A percentile compares a stretch with the other conserved stretches of the same genome.
These are phyloP conservation scores for Rhizopus microsporus DNA, from an alignment of 371 early-diverging fungal genomes.

Conservation along the genomic window DNA sequence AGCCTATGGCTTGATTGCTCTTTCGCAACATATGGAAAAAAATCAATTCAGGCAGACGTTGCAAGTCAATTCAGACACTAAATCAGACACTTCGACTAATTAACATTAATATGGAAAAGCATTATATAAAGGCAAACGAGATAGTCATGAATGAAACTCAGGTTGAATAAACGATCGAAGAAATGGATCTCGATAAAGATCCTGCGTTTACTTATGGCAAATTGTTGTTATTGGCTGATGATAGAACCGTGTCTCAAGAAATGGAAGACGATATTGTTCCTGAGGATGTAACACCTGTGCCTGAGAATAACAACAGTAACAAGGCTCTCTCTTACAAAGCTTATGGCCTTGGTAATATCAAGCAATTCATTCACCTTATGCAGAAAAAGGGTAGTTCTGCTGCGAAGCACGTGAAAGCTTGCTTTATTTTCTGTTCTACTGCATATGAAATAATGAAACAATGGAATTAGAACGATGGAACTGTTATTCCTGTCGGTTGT, in stretches of 20 bases:
- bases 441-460: slow-evolving; percentile 7
- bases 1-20: slow-evolving; percentile 10
- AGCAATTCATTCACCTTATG: neutral
- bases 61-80: too few species aligned
- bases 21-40: slow-evolving; percentile 15
- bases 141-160: neutral
- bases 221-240: slow-evolving; percentile 7
- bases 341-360: slow-evolving; percentile 5
- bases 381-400: slow-evolving; percentile 2
- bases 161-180: too few species aligned
- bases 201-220: slow-evolving; percentile 2
- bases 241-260: slow-evolving; percentile 4
- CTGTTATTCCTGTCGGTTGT: neutral
- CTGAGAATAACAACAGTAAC: slow-evolving; percentile 1
- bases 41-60: too few species aligned
- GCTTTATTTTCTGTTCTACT: slow-evolving; percentile 4
- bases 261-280: slow-evolving; percentile 1
- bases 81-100: neutral
- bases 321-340: slow-evolving; percentile 7
- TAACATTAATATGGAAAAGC: neutral
- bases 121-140: neutral
- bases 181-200: neutral
- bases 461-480: slow-evolving; percentile 4
- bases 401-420: slow-evolving; percentile 7
- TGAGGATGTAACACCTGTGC: neutral